phyloP scores from a whole-genome alignment of 345 rosid species.

The Euphorbia tirucalli region DNA sequence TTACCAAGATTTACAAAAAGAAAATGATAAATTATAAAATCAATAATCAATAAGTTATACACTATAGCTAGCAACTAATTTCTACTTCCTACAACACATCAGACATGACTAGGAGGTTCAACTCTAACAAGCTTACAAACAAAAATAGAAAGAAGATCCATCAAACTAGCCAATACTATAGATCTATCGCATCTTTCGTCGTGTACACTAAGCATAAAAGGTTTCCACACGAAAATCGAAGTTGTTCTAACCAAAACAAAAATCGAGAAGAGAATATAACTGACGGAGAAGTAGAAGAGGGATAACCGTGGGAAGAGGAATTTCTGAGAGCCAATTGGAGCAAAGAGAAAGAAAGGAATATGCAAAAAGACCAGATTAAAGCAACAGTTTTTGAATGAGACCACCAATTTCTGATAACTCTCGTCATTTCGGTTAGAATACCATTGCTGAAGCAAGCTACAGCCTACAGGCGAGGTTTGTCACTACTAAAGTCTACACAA shows the following conservation, averaged over 20 bases:
- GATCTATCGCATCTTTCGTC: not conserved
- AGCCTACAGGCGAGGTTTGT: no score
- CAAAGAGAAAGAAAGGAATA: slow-evolving; percentile 45
- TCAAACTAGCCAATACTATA: not conserved
- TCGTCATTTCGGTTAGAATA: slow-evolving; percentile 16
- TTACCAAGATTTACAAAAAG: not conserved
- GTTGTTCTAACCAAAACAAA: not conserved
- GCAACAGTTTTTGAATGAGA: slow-evolving; percentile 39
- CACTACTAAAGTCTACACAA: no score
- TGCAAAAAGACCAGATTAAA: slow-evolving; percentile 48
- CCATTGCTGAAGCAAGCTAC: no score
- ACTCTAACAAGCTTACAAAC: not conserved
- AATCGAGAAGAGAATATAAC: slow-evolving; percentile 24
- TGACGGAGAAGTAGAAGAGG: slow-evolving; percentile 24
- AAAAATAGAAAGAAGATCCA: not conserved
- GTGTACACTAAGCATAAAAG: not conserved
- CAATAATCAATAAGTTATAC: not conserved
- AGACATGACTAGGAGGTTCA: not conserved
- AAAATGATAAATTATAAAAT: not conserved
- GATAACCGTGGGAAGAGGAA: slow-evolving; percentile 19
- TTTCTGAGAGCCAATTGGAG: slow-evolving; percentile 45
- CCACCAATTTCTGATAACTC: slow-evolving; percentile 44
- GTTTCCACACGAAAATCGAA: not conserved
- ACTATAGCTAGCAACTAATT: not conserved
- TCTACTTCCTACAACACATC: not conserved